Evolutionary conservation across 352 stramenopile species (phyloP).

Genomic region (Globisporangium orthogonon): DNA sequence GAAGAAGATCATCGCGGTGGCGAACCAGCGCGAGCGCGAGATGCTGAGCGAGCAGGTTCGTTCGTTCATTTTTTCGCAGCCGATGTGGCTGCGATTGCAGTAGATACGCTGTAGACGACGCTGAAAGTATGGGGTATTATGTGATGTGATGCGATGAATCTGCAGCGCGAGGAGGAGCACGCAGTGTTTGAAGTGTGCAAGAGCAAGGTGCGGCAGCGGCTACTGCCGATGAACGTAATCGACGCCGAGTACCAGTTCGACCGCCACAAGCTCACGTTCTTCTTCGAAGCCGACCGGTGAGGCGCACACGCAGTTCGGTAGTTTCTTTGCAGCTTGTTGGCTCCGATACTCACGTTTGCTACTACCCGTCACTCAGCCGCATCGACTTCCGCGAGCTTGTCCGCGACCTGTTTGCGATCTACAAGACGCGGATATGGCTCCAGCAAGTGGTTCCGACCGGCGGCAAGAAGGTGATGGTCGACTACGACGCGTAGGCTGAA

Average conservation of each 20-base stretch:
- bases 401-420: constrained; percentile 97
- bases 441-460: constrained; percentile 88
- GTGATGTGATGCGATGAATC: background rate
- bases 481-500: constrained; percentile 26
- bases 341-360: background rate
- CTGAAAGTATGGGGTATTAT: constrained; percentile 1
- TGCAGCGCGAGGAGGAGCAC: constrained; percentile 91
- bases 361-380: constrained; percentile 35
- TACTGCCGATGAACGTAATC: constrained; percentile 96
- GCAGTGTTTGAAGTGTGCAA: constrained; percentile 96
- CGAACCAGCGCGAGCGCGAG: constrained; percentile 89
- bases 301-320: background rate
- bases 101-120: background rate
- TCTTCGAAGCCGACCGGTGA: constrained; percentile 95
- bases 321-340: background rate
- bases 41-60: constrained; percentile 82
- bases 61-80: background rate
- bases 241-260: constrained; percentile 99
- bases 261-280: constrained; percentile 98
- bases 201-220: constrained; percentile 91
- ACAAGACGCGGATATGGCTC: constrained; percentile 98
- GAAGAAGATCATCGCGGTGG: constrained; percentile 92
- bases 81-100: no score
- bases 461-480: constrained; percentile 58
- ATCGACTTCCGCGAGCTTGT: constrained; percentile 98